Percentiles rank a stretch among this genome's conserved stretches.
phyloP scores from a whole-genome alignment of 805 yeast species.

The Candida orba region DNA sequence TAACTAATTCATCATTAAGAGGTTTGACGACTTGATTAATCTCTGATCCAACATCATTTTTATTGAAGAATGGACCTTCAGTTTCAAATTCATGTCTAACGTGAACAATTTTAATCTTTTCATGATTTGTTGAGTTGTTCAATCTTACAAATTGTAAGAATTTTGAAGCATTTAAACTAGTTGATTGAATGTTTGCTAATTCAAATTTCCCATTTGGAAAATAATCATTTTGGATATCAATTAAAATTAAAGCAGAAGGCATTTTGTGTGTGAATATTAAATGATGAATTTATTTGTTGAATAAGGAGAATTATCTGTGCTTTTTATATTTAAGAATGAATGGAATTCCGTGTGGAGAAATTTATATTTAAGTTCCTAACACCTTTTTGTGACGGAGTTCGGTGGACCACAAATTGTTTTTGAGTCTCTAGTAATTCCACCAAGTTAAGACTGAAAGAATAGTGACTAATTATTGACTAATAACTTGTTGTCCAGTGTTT shows the following conservation, averaged over 20 bases:
- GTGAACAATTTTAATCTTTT: constrained; percentile 8
- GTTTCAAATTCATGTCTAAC: constrained; percentile 10
- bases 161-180: constrained; percentile 8
- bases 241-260: constrained; percentile 9
- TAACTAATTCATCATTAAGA: constrained; percentile 5
- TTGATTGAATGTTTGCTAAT: constrained; percentile 8
- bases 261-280: not conserved
- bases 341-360: no score
- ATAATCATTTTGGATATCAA: constrained; percentile 19
- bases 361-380: no score
- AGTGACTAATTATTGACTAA: no score
- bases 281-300: no score
- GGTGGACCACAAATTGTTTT: no score
- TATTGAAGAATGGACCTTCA: constrained; percentile 8
- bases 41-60: constrained; percentile 8
- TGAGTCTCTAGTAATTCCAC: no score
- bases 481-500: no score
- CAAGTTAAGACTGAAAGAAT: no score
- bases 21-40: constrained; percentile 10
- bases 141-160: constrained; percentile 11
- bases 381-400: no score
- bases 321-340: no score
- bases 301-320: not conserved
- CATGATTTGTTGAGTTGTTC: not conserved
- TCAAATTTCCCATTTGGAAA: constrained; percentile 11